Evolutionary conservation across 108 stramenopile species (phyloP), one percentile per base, ranked within the genome.

Genomic region (Discostella pseudostelligera): DNA sequence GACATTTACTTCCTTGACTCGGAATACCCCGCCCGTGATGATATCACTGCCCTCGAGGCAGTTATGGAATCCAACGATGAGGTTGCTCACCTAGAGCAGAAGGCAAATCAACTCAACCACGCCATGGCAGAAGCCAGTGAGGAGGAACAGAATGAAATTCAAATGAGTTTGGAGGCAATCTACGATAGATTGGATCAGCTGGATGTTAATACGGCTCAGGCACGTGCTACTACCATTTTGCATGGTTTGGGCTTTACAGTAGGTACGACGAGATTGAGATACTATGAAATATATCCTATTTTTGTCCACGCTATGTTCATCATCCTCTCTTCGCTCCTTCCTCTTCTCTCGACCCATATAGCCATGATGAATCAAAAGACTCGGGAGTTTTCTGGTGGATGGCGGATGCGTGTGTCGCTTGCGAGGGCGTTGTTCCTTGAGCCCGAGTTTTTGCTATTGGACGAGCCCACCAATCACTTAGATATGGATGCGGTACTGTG

Each of bases 401-500:
- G 99, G 99, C 82, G 98, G 22, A 99, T 99, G 98, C 86, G 98
- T 45, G 97, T 99, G 25, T 92, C 97, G 9, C 73, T 99, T 36
- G 96, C 97, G 21, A 77, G 96, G 32, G 99, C 99, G 14, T 79
- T 99, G 17, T 99, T 98, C 75, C 75, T 99, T 55, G 85, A 96
- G 78, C 96, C 99, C 17, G 93, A 95, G 61, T 92, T 96, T 73
- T 82, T 97, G 19, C 73, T 97, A 65, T 67, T 99, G 8, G 85
- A 82, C 29, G 86, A 94, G 68, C 88, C 89, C 0, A 91, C 90
- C 7, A 90, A 89, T 56, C 93, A 90, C 59, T 73, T 90, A 63
- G 88, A 93, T 79, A 96, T 99, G 96, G 99, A 98, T 65, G 97
- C 97, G 57, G 97, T 98, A 19, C 78, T 99, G 65, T 99, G 99